phyloP scores from a whole-genome alignment of 2,329 filamentous ascomycete genomes.

The Plenodomus tracheiphilus region DNA sequence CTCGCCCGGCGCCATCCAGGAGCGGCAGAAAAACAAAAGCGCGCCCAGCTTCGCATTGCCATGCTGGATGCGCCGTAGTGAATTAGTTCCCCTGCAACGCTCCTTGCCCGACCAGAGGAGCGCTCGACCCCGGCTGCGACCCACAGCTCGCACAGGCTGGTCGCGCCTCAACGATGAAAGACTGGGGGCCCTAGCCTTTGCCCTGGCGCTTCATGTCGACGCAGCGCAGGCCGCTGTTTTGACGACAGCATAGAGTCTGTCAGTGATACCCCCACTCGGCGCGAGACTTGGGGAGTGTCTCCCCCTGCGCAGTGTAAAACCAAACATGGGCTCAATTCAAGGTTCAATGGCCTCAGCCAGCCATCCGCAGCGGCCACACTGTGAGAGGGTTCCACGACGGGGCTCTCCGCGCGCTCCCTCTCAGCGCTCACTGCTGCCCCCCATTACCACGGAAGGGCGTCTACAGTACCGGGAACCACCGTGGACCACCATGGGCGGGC shows the following conservation, averaged over 20 bases:
- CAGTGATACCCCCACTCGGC: constrained; percentile 31
- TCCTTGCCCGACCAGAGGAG: constrained; percentile 11
- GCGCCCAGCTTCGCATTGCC: constrained; percentile 27
- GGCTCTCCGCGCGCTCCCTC: too few relatives aligned
- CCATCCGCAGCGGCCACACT: constrained; percentile 9
- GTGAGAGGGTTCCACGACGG: too few relatives aligned
- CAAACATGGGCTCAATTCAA: constrained; percentile 20
- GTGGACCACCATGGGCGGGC: constrained; percentile 11
- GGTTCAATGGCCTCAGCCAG: constrained; percentile 20
- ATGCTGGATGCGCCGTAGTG: constrained; percentile 26
- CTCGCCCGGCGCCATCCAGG: constrained; percentile 28
- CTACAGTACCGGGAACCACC: constrained; percentile 5
- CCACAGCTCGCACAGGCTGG: constrained; percentile 20
- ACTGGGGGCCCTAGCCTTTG: constrained; percentile 34
- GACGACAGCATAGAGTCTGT: constrained; percentile 30
- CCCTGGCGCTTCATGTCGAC: constrained; percentile 34
- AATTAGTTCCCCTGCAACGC: constrained; percentile 25
- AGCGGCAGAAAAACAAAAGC: constrained; percentile 35
- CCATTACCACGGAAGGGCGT: constrained; percentile 22
- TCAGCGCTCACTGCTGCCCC: neutral
- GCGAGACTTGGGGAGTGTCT: constrained; percentile 10
- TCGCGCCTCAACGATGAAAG: constrained; percentile 21
- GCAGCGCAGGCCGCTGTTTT: constrained; percentile 29
- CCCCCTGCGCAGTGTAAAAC: constrained; percentile 28
- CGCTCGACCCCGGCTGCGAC: constrained; percentile 23